These are phyloP conservation scores for Solanum hybrid DNA, from an alignment of 305 asterid genomes.

Conservation along the genomic window DNA sequence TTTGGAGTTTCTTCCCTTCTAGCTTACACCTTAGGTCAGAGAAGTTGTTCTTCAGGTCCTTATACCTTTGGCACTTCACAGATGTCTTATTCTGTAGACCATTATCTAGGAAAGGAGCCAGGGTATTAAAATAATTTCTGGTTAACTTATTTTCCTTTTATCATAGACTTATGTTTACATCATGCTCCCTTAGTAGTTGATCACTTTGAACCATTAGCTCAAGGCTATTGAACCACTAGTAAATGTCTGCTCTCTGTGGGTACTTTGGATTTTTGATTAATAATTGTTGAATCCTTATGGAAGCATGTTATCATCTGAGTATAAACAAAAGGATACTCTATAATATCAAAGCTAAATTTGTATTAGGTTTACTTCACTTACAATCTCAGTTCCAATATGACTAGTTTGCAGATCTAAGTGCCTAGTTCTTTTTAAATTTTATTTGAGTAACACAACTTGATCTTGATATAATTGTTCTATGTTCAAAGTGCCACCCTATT, in stretches of 20 bases:
- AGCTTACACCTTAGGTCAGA: neutral
- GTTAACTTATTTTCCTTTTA: too few species aligned
- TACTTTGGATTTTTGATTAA: neutral
- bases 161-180: neutral
- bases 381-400: neutral
- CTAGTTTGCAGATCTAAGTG: neutral
- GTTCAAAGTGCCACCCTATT: too few species aligned
- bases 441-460: neutral
- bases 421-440: too few species aligned
- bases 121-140: neutral
- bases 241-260: neutral
- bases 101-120: neutral
- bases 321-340: neutral
- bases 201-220: neutral
- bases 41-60: neutral
- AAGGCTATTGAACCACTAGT: too few species aligned
- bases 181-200: neutral
- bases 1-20: neutral
- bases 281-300: neutral
- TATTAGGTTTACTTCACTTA: neutral
- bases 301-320: neutral
- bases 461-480: too few species aligned
- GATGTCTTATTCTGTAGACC: neutral
- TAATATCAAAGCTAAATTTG: neutral
- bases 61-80: neutral